Base-by-base conservation (phyloP, 2,329 filamentous ascomycete species). In the Paecilomyces sp. region DNA sequence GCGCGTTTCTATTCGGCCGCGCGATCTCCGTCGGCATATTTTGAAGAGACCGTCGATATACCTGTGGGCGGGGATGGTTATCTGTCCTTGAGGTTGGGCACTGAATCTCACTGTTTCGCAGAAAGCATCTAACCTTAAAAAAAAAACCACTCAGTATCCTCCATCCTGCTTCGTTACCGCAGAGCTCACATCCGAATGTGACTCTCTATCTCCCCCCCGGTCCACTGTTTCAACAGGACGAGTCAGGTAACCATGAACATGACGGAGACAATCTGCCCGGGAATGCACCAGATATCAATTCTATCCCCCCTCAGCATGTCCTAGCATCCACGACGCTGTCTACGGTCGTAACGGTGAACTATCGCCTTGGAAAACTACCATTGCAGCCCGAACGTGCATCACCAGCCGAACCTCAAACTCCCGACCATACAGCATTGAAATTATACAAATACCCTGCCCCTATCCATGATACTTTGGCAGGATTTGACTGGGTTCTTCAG, bases 301-400 rank as follows among this genome's bases (percentile, higher is more conserved):
- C n/a, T 30, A 54, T 54, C 3, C 65, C 64, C 7, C 66, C 67
- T 0, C 69, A 71, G 36, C 65, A 69, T 58, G 36, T 59, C 1
- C 64, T 77, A 13, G 70, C 74, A n/a, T 65, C 68, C 6, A 62
- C 62, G 3, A 70, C 73, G 0, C 66, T 64, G 25, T 70, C 72
- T 1, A 74, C 70, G 2, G 65, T 77, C 1, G 75, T 77, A 11
- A 77, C 73, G 11, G 65, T 78, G 47, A 73, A 77, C 57, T 78
- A 78, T 64, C 73, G 76, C 11, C 66, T 77, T 4, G 75, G 72
- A 2, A 56, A 30, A 31, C 47, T 36, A 13, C 11, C 55, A 50
- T 47, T n/a, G 36, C 51, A 58, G 7, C 30, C 55, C 56, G 55
- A 34, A 28, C 25, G 50, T 15, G 25, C 52, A 31, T 47, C 2